These are phyloP conservation scores for Protomyces inouyei DNA, from an alignment of 1,139 yeast species.

Conservation along the genomic window DNA sequence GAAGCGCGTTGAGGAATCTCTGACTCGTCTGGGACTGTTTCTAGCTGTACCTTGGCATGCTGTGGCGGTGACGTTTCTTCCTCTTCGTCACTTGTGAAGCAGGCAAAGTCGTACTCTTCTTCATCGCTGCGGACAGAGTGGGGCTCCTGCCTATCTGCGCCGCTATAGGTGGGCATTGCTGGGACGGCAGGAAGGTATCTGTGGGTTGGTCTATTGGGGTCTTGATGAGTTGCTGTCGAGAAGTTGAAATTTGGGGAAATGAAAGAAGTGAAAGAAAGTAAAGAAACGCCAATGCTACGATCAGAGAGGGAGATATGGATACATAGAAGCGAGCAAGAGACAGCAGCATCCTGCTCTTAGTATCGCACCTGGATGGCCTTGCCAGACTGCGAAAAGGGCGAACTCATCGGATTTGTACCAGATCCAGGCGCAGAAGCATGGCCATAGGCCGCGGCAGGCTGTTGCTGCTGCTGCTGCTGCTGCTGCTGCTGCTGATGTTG, in stretches of 20 bases:
- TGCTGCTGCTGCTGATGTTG: not conserved
- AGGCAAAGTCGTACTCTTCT: not conserved
- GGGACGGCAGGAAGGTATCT: not conserved
- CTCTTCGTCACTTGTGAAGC: not conserved
- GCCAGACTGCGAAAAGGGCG: not conserved
- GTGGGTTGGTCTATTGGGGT: too few relatives aligned
- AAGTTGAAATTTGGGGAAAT: too few relatives aligned
- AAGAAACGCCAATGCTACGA: not conserved
- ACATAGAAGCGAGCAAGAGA: not conserved
- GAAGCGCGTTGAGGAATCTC: not conserved
- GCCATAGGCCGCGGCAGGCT: not conserved
- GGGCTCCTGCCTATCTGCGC: not conserved
- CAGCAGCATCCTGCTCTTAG: not conserved
- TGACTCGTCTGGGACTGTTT: not conserved
- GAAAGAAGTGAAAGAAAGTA: not conserved
- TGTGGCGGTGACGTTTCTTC: not conserved
- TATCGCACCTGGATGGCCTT: not conserved
- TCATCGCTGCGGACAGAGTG: not conserved
- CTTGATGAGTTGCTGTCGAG: too few relatives aligned
- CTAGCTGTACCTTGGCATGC: not conserved
- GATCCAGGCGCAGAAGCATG: not conserved
- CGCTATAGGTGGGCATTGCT: not conserved
- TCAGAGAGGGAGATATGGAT: too few relatives aligned
- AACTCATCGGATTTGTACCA: not conserved
- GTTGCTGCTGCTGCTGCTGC: not conserved